Evolutionary conservation across 2,329 filamentous ascomycete genomes (phyloP), one percentile per base, ranked within the genome.

Genomic region (Claviceps maximensis): DNA sequence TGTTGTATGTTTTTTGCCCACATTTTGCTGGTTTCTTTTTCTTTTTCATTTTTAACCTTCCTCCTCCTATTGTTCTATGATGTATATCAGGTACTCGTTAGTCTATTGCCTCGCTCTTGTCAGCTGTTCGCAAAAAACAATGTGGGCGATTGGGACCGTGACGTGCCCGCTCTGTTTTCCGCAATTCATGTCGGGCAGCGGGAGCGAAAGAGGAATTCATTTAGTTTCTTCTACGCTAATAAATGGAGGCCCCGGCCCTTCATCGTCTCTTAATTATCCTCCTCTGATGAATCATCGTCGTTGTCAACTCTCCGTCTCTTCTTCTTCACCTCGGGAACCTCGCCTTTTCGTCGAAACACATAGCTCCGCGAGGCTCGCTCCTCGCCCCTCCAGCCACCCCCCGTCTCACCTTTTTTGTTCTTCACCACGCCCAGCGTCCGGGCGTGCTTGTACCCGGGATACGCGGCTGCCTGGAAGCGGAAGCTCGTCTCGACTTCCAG

Each of bases 381-480:
- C 62, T 73, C 71, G 1, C 71, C 71, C 55, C 57, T 69, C 71
- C 71, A 73, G 19, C 62, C 63, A 17, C 68, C 66, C 54, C 73
- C 70, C 2, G 63, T 63, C 53, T 75, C 71, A 41, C 73, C 71
- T 51, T 67, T 67, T 50, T 69, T 72, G 47, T 69, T 76, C 60
- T 67, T 71, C 41, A 84, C 74, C 2, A 80, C 81, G 1, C 87
- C 87, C 54, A 89, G 65, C 4, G 87, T 91, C 55, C 87, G 67
- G 17, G 84, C 83, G 69, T 91, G 86, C 55, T 68, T 74, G 65
- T 93, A 93, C 0, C 83, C 83, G 0, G 84, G 85, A 65, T 91
- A 93, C 25, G 76, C 79, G 17, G 62, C 69, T 5, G 80, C 75
- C 57, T 80, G 75, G 63, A 93, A 93, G 54, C 69, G 71, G 64